These are phyloP conservation scores for Lupinus albus DNA, from an alignment of 306 rosid species.

Conservation along the genomic window DNA sequence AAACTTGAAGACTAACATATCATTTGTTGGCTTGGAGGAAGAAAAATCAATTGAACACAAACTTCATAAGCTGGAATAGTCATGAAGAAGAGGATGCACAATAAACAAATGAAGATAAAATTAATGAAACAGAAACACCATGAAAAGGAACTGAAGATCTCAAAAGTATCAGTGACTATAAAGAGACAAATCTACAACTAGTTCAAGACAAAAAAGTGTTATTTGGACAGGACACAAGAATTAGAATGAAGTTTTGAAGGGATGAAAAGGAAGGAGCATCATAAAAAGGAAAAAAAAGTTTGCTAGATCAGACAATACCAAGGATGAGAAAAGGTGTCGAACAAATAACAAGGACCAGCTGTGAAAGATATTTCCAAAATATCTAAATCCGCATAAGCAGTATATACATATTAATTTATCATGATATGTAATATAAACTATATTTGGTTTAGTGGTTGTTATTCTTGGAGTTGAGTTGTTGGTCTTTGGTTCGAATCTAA, in stretches of 20 bases:
- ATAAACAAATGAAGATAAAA: slow-evolving; percentile 45
- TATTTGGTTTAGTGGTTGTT: too few relatives aligned
- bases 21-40: slow-evolving; percentile 53
- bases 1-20: slow-evolving; percentile 49
- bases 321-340: slow-evolving; percentile 74
- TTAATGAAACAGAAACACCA: slow-evolving; percentile 53
- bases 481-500: too few relatives aligned
- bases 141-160: slow-evolving; percentile 51
- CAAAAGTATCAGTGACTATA: slow-evolving; percentile 41
- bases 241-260: slow-evolving; percentile 48
- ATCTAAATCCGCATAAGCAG: too few relatives aligned
- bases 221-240: slow-evolving; percentile 35
- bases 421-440: too few relatives aligned
- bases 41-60: slow-evolving; percentile 51
- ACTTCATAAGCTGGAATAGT: slow-evolving; percentile 52
- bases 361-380: too few relatives aligned
- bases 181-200: slow-evolving; percentile 42
- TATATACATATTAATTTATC: too few relatives aligned
- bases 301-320: slow-evolving; percentile 77
- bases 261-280: slow-evolving; percentile 53
- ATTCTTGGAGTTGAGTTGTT: too few relatives aligned
- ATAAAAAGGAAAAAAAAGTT: slow-evolving; percentile 59
- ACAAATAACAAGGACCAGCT: slow-evolving; percentile 71
- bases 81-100: slow-evolving; percentile 48
- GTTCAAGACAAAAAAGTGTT: slow-evolving; percentile 38